Conservation (phyloP, 1,284 basidiomycete species). For the Pyrrhoderma noxium region DNA sequence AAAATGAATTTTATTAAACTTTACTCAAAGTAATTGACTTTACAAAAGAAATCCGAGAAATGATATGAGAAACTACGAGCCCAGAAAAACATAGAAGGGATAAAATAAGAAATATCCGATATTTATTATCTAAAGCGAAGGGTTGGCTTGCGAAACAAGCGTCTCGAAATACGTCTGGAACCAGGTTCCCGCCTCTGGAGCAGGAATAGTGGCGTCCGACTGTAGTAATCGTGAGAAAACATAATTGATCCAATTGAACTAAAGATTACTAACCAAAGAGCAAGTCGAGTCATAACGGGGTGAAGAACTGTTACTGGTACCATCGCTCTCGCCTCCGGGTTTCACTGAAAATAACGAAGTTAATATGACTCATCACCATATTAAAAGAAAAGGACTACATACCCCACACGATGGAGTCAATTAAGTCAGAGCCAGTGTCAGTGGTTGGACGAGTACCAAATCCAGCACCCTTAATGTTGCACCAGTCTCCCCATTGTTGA, state of each 20-base stretch:
- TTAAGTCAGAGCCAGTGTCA: slow-evolving; percentile 45
- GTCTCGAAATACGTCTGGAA: slow-evolving; percentile 57
- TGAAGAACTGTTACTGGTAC: slow-evolving; percentile 52
- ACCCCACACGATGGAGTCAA: slow-evolving; percentile 58
- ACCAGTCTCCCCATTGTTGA: slow-evolving; percentile 46
- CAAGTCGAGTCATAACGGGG: slow-evolving; percentile 52
- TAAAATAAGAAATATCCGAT: not conserved
- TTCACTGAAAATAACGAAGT: slow-evolving; percentile 31
- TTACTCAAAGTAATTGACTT: not conserved
- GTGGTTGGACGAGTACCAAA: slow-evolving; percentile 55
- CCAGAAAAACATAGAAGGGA: not conserved
- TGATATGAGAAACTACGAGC: not conserved
- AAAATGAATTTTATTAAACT: not conserved
- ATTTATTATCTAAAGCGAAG: slow-evolving; percentile 35
- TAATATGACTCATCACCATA: no score
- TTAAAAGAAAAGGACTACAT: no score
- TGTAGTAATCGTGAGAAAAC: slow-evolving; percentile 20
- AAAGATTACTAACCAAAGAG: slow-evolving; percentile 33
- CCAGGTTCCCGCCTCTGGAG: slow-evolving; percentile 57
- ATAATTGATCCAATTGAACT: slow-evolving; percentile 1
- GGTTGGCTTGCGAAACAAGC: slow-evolving; percentile 47
- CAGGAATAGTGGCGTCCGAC: slow-evolving; percentile 46
- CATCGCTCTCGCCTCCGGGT: slow-evolving; percentile 62
- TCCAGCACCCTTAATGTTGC: slow-evolving; percentile 56
- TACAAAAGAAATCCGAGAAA: slow-evolving; percentile 2